Evolutionary conservation across 1,139 yeast genomes (phyloP), one percentile per base, ranked within the genome.

Genomic region (Wickerhamomyces sp.): DNA sequence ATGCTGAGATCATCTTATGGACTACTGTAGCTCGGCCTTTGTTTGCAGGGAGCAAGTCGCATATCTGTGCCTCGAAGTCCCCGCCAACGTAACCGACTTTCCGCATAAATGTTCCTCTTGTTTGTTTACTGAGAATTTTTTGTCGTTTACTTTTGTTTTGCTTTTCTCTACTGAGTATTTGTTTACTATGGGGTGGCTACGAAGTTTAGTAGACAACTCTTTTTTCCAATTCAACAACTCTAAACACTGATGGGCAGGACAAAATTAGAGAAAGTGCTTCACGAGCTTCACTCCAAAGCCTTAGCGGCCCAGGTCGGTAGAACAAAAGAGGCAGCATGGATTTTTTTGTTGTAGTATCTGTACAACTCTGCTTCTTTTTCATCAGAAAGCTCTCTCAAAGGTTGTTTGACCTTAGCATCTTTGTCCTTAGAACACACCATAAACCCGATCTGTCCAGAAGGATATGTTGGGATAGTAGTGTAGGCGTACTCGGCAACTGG

Each of bases 381-480:
- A 32, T 69, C 73, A 35, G 75, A 56, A 66, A 86, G 68, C 35
- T 70, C 70, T 62, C 96, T 76, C 46, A 75, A 52, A 36, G 96
- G 95, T 46, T 62, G 69, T 52, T 65, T 69, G 39, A 87, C 81
- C 44, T 78, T 67, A 33, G 79, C 79, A 18, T 66, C 54, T 19
- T 73, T 58, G 58, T 85, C 83, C 68, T 87, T 87, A 44, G 82
- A 74, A 61, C 95, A 86, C 35, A 88, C 88, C 95, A 88, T 86
- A 66, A 88, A 82, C 16, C 96, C 96, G 56, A 88, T 80, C 54
- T 88, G 91, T 41, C 96, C 96, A 20, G 94, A 78, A 45, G 96
- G 94, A 57, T 88, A 88, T 38, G 96, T 85, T 55, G 96, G 96
- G 48, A 87, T 85, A 60, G 87, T 75, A 40, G 94, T 81, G 68